These are phyloP conservation scores for Cyclotella kingstonii DNA, from an alignment of 108 stramenopile genomes.

Conservation along the genomic window DNA sequence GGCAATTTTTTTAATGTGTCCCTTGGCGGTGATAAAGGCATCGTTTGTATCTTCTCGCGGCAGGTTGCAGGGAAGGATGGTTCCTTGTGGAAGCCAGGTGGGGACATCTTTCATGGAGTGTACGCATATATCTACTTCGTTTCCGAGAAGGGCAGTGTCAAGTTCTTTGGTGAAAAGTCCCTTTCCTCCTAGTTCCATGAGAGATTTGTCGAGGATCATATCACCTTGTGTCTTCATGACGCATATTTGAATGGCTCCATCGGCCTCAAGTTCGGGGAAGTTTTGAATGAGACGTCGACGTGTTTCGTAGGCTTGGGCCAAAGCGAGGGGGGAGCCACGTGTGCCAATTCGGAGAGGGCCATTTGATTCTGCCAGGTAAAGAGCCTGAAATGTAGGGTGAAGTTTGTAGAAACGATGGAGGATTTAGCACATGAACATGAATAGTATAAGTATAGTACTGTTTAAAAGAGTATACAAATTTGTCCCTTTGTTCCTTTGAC, in stretches of 20 bases:
- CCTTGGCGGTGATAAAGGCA: slow-evolving; percentile 87
- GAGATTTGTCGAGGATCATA: slow-evolving; percentile 98
- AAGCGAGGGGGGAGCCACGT: slow-evolving; percentile 95
- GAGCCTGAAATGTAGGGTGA: slow-evolving; percentile 45
- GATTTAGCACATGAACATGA: too few species aligned
- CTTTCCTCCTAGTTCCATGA: slow-evolving; percentile 99
- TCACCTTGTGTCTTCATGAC: slow-evolving; percentile 99
- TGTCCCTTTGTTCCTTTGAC: too few species aligned
- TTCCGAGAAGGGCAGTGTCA: slow-evolving; percentile 92
- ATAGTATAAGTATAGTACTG: too few species aligned
- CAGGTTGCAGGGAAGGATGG: slow-evolving; percentile 96
- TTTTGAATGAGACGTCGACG: slow-evolving; percentile 81
- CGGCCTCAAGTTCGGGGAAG: slow-evolving; percentile 91
- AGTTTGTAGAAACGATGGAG: background rate
- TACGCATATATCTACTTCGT: slow-evolving; percentile 99
- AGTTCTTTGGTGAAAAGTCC: slow-evolving; percentile 99
- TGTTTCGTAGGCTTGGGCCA: slow-evolving; percentile 99
- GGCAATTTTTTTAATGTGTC: slow-evolving; percentile 66
- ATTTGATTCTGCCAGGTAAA: slow-evolving; percentile 76
- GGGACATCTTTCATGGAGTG: slow-evolving; percentile 99
- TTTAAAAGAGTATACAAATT: too few species aligned
- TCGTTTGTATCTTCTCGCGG: slow-evolving; percentile 98
- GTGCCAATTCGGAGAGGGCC: slow-evolving; percentile 94
- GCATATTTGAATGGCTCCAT: slow-evolving; percentile 96
- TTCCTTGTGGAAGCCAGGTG: slow-evolving; percentile 97